Conservation (phyloP, 2,329 filamentous ascomycete genomes). For the Pseudocercospora fijiensis region DNA sequence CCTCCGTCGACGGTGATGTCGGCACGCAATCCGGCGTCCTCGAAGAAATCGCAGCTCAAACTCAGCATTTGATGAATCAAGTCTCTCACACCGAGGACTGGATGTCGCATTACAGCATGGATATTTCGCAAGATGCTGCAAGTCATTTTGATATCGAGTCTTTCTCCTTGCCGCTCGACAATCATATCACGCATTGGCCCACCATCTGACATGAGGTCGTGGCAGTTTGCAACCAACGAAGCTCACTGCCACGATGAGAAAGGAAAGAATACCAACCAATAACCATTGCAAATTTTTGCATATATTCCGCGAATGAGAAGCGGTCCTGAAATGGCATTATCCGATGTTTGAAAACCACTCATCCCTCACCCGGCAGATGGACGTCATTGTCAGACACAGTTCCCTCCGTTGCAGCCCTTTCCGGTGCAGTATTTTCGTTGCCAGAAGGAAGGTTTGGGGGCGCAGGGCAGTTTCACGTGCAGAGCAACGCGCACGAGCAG, state of each 20-base stretch:
- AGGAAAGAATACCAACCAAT: not conserved
- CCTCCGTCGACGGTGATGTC: slow-evolving; percentile 14
- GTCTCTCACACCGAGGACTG: slow-evolving; percentile 17
- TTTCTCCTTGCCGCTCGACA: slow-evolving; percentile 15
- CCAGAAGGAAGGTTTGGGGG: too few relatives aligned
- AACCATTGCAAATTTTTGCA: not conserved
- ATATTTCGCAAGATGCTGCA: slow-evolving; percentile 15
- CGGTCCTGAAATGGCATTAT: not conserved
- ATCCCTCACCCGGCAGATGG: not conserved
- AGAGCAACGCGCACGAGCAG: too few relatives aligned
- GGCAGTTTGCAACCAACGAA: slow-evolving; percentile 3
- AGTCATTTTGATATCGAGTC: slow-evolving; percentile 14
- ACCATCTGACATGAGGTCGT: slow-evolving; percentile 11
- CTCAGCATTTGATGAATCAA: slow-evolving; percentile 2
- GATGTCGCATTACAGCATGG: slow-evolving; percentile 19
- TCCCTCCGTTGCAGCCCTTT: too few relatives aligned
- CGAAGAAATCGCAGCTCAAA: slow-evolving; percentile 3
- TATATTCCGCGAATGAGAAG: not conserved
- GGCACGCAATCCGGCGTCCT: not conserved
- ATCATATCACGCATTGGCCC: slow-evolving; percentile 14
- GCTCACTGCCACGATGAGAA: slow-evolving; percentile 1
- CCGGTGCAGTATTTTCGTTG: too few relatives aligned
- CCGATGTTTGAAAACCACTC: not conserved
- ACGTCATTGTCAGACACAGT: not conserved
- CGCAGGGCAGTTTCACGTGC: too few relatives aligned